Percentiles rank a stretch among this genome's conserved stretches.
These are phyloP conservation scores for Chamaenerion angustifolium DNA, from an alignment of 345 rosid species.

Conservation along the genomic window DNA sequence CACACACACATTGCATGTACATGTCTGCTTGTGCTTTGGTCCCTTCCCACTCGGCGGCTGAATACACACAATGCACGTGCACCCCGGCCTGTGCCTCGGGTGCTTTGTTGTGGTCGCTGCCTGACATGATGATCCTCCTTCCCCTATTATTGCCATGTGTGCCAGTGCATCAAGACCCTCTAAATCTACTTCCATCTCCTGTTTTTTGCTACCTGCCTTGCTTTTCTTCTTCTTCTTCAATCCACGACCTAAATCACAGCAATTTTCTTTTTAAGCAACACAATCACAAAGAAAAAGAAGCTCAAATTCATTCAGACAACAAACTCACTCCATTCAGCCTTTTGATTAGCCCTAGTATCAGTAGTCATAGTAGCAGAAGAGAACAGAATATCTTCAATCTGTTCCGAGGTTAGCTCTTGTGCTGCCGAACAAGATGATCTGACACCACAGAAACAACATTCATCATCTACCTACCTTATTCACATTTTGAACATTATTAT, in stretches of 20 bases:
- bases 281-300: conserved; percentile 4
- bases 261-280: conserved; percentile 26
- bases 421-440: conserved; percentile 50
- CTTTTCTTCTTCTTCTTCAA: no score
- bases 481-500: no score
- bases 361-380: conserved; percentile 6
- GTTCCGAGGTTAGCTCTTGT: conserved; percentile 39
- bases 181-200: conserved; percentile 18
- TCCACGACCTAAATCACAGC: background rate
- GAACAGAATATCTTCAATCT: conserved; percentile 44
- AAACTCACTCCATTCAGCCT: no score
- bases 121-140: conserved; percentile 44
- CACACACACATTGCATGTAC: conserved; percentile 66
- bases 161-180: conserved; percentile 63
- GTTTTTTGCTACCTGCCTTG: no score
- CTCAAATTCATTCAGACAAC: background rate
- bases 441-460: conserved; percentile 8
- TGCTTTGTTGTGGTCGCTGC: conserved; percentile 82
- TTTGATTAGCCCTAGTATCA: background rate
- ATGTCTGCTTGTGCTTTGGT: conserved; percentile 68
- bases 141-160: conserved; percentile 53
- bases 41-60: conserved; percentile 91
- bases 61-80: conserved; percentile 87
- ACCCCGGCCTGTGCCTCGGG: conserved; percentile 84
- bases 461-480: no score